Evolutionary conservation across 1,284 basidiomycete genomes (phyloP), one percentile per base, ranked within the genome.

Genomic region (Sanghuangporus sanghuang): DNA sequence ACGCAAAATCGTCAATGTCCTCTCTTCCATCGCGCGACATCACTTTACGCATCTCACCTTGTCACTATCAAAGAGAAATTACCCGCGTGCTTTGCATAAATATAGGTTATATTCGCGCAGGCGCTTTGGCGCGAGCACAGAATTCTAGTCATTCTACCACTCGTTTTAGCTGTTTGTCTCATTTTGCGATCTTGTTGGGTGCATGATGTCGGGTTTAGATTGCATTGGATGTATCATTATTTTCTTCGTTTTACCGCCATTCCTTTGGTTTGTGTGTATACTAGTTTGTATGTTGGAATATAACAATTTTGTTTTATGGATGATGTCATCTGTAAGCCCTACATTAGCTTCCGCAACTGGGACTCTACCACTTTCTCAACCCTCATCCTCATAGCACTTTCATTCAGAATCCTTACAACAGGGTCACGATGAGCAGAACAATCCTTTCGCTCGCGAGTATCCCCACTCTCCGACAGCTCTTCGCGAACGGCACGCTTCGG

Each of bases 391-490:
- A 11, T n/a, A 56, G 3, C 35, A 12, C 53, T 5, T 14, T 55
- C 53, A 16, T 21, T 35, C 35, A n/a, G 2, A 14, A 1, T 3
- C 6, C 21, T 14, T 9, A 21, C 9, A 49, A 23, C 32, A 23
- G 4, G 8, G 8, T 1, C 9, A 35, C 18, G 14, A 64, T 61
- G 61, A 65, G 49, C 49, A 65, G 39, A 64, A 23, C 44, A 4
- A n/a, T 60, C 23, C 72, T 82, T 53, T 68, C 61, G 16, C 70
- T 84, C 32, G 71, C 71, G 23, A 77, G 77, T 60, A 83, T 88
- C 60, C 79, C 76, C 27, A 85, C 85, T 4, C 72, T 89, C 21
- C 76, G 76, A 23, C 72, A 81, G 63, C 74, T 85, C 48, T 88
- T 84, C 72, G 74, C 74, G 58, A 71, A 70, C 12, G 71, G 59